These are phyloP conservation scores for Papiliotrema laurentii DNA, from an alignment of 1,284 basidiomycete species.

Conservation along the genomic window DNA sequence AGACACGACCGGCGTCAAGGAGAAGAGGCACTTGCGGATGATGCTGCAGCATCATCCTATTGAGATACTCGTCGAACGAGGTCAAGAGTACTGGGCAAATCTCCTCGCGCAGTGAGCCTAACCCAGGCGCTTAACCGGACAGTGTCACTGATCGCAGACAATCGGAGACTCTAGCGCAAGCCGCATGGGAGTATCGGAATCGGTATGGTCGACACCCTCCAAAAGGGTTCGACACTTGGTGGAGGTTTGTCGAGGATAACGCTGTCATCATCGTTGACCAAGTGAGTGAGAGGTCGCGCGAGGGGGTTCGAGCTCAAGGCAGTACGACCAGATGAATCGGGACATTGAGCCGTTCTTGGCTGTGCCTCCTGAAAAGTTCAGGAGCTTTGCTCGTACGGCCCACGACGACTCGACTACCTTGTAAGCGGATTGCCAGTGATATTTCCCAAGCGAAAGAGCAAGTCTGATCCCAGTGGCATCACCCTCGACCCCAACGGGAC, in stretches of 20 bases:
- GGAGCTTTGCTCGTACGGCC: too few species aligned
- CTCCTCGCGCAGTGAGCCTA: conserved; percentile 30
- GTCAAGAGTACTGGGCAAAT: conserved; percentile 30
- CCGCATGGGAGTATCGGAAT: conserved; percentile 45
- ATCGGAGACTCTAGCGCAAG: conserved; percentile 42
- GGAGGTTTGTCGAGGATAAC: conserved; percentile 38
- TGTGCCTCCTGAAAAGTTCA: conserved; percentile 24
- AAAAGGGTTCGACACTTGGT: conserved; percentile 49
- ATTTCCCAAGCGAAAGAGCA: neutral
- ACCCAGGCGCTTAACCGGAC: neutral
- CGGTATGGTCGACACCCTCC: conserved; percentile 48
- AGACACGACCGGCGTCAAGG: neutral
- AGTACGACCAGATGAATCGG: conserved; percentile 47
- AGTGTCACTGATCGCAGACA: conserved; percentile 24
- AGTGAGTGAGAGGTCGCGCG: conserved; percentile 22
- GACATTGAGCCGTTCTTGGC: conserved; percentile 43
- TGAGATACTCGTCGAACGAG: conserved; percentile 29
- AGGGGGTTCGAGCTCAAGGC: neutral
- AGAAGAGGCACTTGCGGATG: neutral
- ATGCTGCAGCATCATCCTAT: conserved; percentile 32
- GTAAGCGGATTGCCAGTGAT: neutral
- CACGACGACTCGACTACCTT: too few species aligned
- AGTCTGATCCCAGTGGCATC: conserved; percentile 21
- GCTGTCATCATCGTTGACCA: conserved; percentile 48
- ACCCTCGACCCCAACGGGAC: conserved; percentile 44